Evolutionary conservation across 179 eudicot genomes (phyloP).

Genomic region (Spinacia oleracea): DNA sequence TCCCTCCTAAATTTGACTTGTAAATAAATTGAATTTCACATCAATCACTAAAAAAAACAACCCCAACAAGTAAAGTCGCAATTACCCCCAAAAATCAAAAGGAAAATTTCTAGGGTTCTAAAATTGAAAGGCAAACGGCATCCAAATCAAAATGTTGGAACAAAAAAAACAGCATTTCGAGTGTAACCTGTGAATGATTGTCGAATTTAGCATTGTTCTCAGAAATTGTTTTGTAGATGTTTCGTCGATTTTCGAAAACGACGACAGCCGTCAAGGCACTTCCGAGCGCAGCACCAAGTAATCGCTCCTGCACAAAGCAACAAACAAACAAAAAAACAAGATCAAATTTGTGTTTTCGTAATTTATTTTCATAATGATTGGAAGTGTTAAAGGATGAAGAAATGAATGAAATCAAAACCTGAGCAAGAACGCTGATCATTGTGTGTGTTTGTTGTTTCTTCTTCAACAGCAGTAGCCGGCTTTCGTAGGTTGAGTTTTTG

Average conservation of each 20-base stretch:
- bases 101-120: slow-evolving; percentile 2
- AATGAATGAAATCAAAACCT: slow-evolving; percentile 35
- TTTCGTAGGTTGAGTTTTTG: background rate
- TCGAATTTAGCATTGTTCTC: slow-evolving; percentile 42
- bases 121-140: background rate
- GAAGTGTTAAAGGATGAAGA: background rate
- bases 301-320: slow-evolving; percentile 63
- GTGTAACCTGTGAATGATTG: slow-evolving; percentile 41
- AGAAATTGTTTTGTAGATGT: slow-evolving; percentile 49
- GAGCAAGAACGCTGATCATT: slow-evolving; percentile 77
- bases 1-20: background rate
- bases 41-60: background rate
- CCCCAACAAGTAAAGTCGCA: background rate
- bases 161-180: background rate
- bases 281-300: slow-evolving; percentile 77
- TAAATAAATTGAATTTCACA: background rate
- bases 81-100: background rate
- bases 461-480: background rate
- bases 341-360: background rate
- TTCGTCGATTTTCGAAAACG: slow-evolving; percentile 61
- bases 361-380: background rate
- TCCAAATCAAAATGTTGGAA: background rate
- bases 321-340: background rate
- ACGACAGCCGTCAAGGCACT: slow-evolving; percentile 43
- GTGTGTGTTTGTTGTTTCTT: background rate